Percentiles rank a stretch among this genome's conserved stretches.
Evolutionary conservation across 768 basidiomycete genomes (phyloP).

Genomic region (Chalciporus piperatus): DNA sequence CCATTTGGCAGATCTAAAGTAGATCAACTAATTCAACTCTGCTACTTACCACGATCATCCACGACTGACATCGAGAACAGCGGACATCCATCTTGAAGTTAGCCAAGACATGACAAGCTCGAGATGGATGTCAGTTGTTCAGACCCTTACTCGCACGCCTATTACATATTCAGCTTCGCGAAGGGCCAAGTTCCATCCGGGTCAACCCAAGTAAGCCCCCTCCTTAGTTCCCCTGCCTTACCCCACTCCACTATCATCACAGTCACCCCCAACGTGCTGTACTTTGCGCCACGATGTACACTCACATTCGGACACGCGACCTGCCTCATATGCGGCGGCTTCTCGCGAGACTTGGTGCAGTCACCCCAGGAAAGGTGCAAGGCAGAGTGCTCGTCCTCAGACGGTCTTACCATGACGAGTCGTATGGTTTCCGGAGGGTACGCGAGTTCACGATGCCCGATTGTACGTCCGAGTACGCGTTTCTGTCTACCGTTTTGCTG

Average conservation of each 20-base stretch:
- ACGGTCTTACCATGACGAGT: conserved; percentile 69
- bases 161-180: neutral
- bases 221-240: neutral
- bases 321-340: conserved; percentile 7
- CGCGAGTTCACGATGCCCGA: conserved; percentile 65
- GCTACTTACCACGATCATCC: neutral
- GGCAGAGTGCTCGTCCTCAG: conserved; percentile 23
- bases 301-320: conserved; percentile 14
- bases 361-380: neutral
- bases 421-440: conserved; percentile 71
- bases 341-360: conserved; percentile 4
- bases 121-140: neutral
- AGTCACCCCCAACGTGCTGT: neutral
- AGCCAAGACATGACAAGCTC: too few relatives aligned
- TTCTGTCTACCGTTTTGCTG: neutral
- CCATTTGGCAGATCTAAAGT: too few relatives aligned
- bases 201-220: neutral
- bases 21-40: neutral
- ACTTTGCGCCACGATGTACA: conserved; percentile 14
- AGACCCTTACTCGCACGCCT: neutral
- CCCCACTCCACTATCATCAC: neutral
- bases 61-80: neutral
- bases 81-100: too few relatives aligned
- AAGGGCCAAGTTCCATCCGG: conserved; percentile 20
- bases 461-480: conserved; percentile 44